Evolutionary conservation across 371 early-diverging fungal genomes (phyloP), one percentile per base, ranked within the genome.

Genomic region (Blyttiomyces sp.): DNA sequence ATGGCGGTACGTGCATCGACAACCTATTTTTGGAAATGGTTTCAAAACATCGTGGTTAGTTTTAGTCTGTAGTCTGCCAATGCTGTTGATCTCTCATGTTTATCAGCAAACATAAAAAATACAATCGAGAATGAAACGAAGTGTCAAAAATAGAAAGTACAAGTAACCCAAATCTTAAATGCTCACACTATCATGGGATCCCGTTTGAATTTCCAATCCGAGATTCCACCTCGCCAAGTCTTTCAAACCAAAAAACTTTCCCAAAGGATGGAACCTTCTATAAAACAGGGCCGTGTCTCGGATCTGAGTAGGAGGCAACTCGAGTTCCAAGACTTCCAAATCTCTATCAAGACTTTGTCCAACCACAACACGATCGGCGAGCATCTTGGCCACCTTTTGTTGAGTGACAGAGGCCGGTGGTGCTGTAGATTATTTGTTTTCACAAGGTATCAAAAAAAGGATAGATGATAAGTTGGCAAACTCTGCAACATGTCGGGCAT

Each of bases 311-410:
- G 49, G 19, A 2, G 62, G 67, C 6, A 48, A 4, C 5, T 2
- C 13, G 1, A 67, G 6, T 4, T 52, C 34, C 33, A 67, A 23
- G 6, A 66, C 84, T 17, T 72, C 63, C 31, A 95, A 77, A 81
- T 96, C 96, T 67, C 92, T 82, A 19, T 86, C 64, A 1, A 96
- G 74, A 13, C 86, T 86, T 69, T 96, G 96, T 2, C 96, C 96
- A 17, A 96, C 69, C 19, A 96, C 65, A 4, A 92, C 78, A 24
- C 84, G 77, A 59, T 88, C 90, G 63, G 86, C 79, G 33, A 92
- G 70, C 34, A 95, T 72, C 23, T 83, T 83, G 0, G 83, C 82
- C 4, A 91, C 88, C 61, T 85, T 69, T 43, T 78, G 61, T 62
- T 89, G 88, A 23, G 90, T 89, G 33, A 86, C 81, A 43, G 74